phyloP scores from a whole-genome alignment of 805 yeast genomes.

The Ascoidea rubescens region DNA sequence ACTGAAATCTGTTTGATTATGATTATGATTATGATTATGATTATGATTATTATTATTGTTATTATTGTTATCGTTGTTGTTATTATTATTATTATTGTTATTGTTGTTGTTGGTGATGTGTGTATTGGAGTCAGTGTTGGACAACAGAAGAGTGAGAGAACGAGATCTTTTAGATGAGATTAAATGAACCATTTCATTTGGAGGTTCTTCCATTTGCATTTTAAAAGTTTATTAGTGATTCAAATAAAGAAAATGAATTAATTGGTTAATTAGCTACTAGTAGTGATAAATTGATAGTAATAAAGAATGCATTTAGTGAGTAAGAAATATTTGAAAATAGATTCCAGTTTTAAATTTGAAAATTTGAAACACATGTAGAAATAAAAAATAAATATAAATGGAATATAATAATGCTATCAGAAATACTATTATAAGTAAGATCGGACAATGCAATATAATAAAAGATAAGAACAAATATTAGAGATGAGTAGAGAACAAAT shows the following conservation, averaged over 20 bases:
- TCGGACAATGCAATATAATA: neutral
- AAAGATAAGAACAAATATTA: neutral
- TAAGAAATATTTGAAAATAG: too few species aligned
- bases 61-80: too few species aligned
- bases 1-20: too few species aligned
- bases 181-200: neutral
- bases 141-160: neutral
- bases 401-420: too few species aligned
- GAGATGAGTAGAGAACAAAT: neutral
- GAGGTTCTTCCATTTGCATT: neutral
- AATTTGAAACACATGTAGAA: neutral
- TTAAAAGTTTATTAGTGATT: too few species aligned
- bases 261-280: too few species aligned
- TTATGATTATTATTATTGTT: too few species aligned
- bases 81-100: too few species aligned
- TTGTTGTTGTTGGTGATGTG: neutral
- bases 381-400: neutral
- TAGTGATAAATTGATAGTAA: too few species aligned
- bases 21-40: neutral
- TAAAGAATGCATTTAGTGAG: too few species aligned
- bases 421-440: too few species aligned
- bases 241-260: too few species aligned
- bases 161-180: neutral
- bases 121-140: neutral
- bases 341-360: neutral